phyloP scores from a whole-genome alignment of 2,329 filamentous ascomycete genomes.

The Diplodia intermedia region DNA sequence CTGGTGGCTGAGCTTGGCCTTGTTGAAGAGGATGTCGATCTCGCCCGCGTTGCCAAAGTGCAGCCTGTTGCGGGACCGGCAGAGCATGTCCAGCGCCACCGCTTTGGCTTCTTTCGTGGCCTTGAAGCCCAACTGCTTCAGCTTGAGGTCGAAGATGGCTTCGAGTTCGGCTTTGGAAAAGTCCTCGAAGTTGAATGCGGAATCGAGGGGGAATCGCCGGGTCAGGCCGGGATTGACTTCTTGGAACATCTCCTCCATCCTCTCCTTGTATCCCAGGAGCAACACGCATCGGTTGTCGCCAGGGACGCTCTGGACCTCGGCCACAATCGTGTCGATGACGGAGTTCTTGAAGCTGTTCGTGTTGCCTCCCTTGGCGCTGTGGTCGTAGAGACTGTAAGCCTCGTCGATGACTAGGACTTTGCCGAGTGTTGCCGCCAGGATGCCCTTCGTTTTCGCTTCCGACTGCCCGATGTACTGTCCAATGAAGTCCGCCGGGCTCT shows the following conservation, averaged over 20 bases:
- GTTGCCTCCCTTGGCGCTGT: slow-evolving; percentile 39
- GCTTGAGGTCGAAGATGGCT: slow-evolving; percentile 68
- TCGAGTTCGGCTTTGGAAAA: slow-evolving; percentile 66
- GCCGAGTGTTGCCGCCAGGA: slow-evolving; percentile 69
- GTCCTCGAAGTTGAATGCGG: slow-evolving; percentile 73
- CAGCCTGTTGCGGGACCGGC: slow-evolving; percentile 65
- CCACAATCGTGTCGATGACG: slow-evolving; percentile 76
- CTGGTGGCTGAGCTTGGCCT: slow-evolving; percentile 62
- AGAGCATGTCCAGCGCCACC: slow-evolving; percentile 66
- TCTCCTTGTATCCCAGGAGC: slow-evolving; percentile 71
- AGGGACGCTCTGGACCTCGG: slow-evolving; percentile 72
- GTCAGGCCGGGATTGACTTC: slow-evolving; percentile 74
- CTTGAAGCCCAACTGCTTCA: slow-evolving; percentile 62
- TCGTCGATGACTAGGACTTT: slow-evolving; percentile 85
- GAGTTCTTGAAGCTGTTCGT: slow-evolving; percentile 62
- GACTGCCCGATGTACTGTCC: slow-evolving; percentile 69
- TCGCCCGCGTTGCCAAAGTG: slow-evolving; percentile 78
- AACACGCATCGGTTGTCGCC: slow-evolving; percentile 77
- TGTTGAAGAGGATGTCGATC: slow-evolving; percentile 71
- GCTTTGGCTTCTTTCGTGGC: slow-evolving; percentile 60
- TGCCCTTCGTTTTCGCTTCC: slow-evolving; percentile 74
- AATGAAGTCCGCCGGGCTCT: slow-evolving; percentile 77
- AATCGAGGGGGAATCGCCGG: slow-evolving; percentile 68
- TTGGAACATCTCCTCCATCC: slow-evolving; percentile 76
- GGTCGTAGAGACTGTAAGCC: slow-evolving; percentile 69